Percentiles rank a stretch among this genome's conserved stretches.
Conservation (phyloP, 805 yeast genomes). For the Spathaspora arborariae region DNA sequence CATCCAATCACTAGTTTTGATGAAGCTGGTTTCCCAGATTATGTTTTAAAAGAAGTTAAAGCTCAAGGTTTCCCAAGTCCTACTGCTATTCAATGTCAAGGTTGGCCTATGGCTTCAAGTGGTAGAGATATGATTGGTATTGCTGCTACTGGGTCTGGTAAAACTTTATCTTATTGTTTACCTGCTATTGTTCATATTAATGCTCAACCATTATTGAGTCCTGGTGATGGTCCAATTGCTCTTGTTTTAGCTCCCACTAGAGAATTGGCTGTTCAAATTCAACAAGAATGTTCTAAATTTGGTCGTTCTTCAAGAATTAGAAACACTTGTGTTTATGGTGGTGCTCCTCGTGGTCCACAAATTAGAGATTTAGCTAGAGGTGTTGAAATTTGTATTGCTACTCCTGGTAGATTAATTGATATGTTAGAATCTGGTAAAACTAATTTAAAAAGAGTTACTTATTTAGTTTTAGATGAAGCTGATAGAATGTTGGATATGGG, state of each 20-base stretch:
- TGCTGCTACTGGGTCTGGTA: constrained; percentile 99
- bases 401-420: constrained; percentile 98
- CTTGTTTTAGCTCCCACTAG: constrained; percentile 96
- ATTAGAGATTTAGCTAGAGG: constrained; percentile 95
- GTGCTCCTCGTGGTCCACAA: constrained; percentile 98
- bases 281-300: constrained; percentile 91
- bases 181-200: constrained; percentile 97
- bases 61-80: constrained; percentile 91
- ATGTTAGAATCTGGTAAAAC: constrained; percentile 95
- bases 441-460: constrained; percentile 92
- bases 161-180: constrained; percentile 93
- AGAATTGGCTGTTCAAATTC: constrained; percentile 98
- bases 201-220: constrained; percentile 90
- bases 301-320: constrained; percentile 89
- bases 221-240: constrained; percentile 97
- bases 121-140: constrained; percentile 99
- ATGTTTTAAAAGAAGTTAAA: constrained; percentile 84
- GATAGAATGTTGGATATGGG: constrained; percentile 99
- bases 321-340: constrained; percentile 98
- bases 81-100: constrained; percentile 97
- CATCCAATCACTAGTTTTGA: constrained; percentile 90
- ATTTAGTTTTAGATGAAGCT: constrained; percentile 97
- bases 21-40: constrained; percentile 97
- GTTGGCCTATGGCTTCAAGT: constrained; percentile 99
- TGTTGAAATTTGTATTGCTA: constrained; percentile 93